Base-by-base conservation (phyloP, 768 basidiomycete species). In the Harrya chromipes region DNA sequence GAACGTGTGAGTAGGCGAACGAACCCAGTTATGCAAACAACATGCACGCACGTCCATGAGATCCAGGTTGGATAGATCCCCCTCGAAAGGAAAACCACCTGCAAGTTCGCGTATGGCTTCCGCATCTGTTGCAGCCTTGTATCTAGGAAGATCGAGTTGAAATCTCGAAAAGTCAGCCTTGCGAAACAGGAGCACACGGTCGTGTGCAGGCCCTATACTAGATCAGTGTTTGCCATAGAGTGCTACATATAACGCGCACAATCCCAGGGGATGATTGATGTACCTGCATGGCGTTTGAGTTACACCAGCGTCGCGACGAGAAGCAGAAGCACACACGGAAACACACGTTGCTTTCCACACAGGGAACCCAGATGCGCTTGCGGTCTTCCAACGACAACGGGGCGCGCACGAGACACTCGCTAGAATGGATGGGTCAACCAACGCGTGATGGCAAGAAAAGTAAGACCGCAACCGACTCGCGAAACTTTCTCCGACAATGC, bases 141-240 rank as follows among this genome's bases (percentile, higher is more conserved):
- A 58, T 0, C 29, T 44, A 12, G 10, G 1, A n/a, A 46, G 12
- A 6, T 63, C 54, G 8, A 8, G 14, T 17, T 40, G 19, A 37
- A 45, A 50, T 21, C 33, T 40, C 20, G 47, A 51, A 47, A 49
- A 57, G 5, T 67, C 61, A 6, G 48, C 33, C 43, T 51, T 59
- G 47, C 60, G 67, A 34, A 67, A 12, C 10, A 60, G 31, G 24
- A 4, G 12, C 4, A 56, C 0, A 7, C 8, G 13, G 1, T 19
- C 8, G n/a, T 40, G 26, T 3, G 33, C 0, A 3, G 65, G 61
- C 67, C 65, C 66, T 67, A 11, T 6, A 10, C 12, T n/a, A 38
- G 12, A 34, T 46, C 35, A 34, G 24, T 13, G 11, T n/a, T 24
- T 4, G 14, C 40, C 44, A 24, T 16, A 29, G 6, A 4, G 10